Percentiles rank a stretch among this genome's conserved stretches.
These are phyloP conservation scores for Solanum lycopersicoides DNA, from an alignment of 257 asterid genomes.

Conservation along the genomic window DNA sequence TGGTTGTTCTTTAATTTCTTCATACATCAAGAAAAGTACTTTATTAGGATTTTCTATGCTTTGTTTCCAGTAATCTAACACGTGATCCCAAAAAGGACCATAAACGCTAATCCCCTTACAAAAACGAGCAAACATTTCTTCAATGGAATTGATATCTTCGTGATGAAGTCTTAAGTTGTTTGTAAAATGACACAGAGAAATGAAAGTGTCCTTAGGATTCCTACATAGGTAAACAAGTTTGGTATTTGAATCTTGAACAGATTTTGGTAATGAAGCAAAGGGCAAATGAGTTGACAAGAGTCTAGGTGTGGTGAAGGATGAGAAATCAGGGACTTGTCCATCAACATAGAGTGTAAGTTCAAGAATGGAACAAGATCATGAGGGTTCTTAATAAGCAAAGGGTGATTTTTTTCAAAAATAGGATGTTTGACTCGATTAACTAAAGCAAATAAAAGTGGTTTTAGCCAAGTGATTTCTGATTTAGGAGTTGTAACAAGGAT, in stretches of 20 bases:
- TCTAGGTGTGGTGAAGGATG: no score
- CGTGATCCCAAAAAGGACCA: slow-evolving; percentile 7
- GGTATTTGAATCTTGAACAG: no score
- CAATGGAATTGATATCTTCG: background rate
- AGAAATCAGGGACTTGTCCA: background rate
- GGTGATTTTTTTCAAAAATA: background rate
- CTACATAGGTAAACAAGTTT: no score
- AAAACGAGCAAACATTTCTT: slow-evolving; percentile 1
- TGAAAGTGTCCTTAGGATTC: no score
- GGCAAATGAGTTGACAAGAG: no score
- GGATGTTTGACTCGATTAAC: background rate
- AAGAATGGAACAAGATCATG: background rate
- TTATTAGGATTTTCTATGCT: background rate
- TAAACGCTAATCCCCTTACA: background rate
- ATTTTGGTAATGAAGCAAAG: no score
- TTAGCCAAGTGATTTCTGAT: slow-evolving; percentile 13
- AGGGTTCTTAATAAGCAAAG: background rate
- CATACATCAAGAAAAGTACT: slow-evolving; percentile 6
- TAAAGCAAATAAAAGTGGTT: background rate
- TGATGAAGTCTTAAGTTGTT: background rate
- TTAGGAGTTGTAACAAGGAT: background rate
- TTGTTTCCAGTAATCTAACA: background rate
- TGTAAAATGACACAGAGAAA: background rate
- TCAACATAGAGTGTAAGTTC: background rate
- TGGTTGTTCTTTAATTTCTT: background rate